Evolutionary conservation across 805 yeast genomes (phyloP).

Genomic region (Starmerella scarabaei): DNA sequence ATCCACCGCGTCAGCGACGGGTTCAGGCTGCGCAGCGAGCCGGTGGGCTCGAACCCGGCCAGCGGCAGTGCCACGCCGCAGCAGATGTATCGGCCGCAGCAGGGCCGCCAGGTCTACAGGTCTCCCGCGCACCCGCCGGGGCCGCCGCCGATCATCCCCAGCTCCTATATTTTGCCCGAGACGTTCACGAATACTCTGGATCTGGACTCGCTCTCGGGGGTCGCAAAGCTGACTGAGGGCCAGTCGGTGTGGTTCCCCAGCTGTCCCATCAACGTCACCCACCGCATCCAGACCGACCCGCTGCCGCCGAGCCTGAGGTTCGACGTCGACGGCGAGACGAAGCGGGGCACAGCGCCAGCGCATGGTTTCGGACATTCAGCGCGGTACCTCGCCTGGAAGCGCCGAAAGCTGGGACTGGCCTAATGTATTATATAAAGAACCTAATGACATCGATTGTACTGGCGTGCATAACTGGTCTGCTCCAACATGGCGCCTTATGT

Average conservation of each 20-base stretch:
- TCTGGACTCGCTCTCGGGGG: slow-evolving; percentile 12
- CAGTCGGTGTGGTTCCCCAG: slow-evolving; percentile 23
- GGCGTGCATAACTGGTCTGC: too few species aligned
- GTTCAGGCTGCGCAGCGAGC: neutral
- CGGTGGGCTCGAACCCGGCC: neutral
- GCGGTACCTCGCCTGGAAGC: slow-evolving; percentile 52
- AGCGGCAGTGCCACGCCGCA: neutral
- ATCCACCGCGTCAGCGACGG: slow-evolving; percentile 13
- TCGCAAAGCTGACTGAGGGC: slow-evolving; percentile 20
- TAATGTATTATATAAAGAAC: neutral
- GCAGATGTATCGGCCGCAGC: neutral
- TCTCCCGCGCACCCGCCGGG: slow-evolving; percentile 3
- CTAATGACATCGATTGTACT: too few species aligned
- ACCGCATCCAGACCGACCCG: slow-evolving; percentile 20
- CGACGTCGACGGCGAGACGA: slow-evolving; percentile 22
- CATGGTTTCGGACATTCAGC: slow-evolving; percentile 57
- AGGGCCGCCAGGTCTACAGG: neutral
- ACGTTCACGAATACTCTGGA: slow-evolving; percentile 16
- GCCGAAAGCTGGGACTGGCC: slow-evolving; percentile 28
- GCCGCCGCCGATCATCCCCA: slow-evolving; percentile 21
- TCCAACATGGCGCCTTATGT: too few species aligned
- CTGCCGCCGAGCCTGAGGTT: slow-evolving; percentile 18
- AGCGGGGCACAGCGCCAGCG: slow-evolving; percentile 21
- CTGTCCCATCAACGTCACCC: slow-evolving; percentile 22
- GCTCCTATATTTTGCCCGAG: slow-evolving; percentile 22